Conservation (phyloP, 192 early-diverging fungal genomes). For the Umbelopsis sp. region DNA sequence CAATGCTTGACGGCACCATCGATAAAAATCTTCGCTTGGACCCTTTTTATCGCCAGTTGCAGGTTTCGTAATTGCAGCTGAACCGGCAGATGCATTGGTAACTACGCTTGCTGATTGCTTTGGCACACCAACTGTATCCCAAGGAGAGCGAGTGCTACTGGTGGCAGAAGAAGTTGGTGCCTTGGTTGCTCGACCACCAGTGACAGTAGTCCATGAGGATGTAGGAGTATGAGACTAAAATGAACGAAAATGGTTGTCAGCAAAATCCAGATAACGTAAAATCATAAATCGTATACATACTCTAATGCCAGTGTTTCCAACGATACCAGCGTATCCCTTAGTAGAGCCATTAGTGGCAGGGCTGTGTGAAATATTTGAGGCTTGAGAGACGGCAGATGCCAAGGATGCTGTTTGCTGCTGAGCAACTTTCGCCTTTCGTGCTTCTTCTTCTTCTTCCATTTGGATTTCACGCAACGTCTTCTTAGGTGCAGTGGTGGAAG, state of each 20-base stretch:
- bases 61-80: conserved; percentile 1
- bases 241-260: background rate
- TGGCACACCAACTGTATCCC: conserved; percentile 30
- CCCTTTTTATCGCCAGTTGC: conserved; percentile 17
- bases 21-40: conserved; percentile 69
- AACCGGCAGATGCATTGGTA: background rate
- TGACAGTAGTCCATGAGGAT: conserved; percentile 43
- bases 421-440: conserved; percentile 38
- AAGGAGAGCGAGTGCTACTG: background rate
- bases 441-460: conserved; percentile 56
- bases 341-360: conserved; percentile 16
- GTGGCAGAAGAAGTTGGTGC: background rate
- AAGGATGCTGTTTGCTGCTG: conserved; percentile 21
- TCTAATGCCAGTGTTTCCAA: conserved; percentile 6
- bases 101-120: background rate
- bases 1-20: conserved; percentile 71
- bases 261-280: background rate
- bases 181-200: conserved; percentile 21
- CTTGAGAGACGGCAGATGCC: conserved; percentile 23
- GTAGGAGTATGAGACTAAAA: conserved; percentile 10
- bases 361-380: conserved; percentile 24
- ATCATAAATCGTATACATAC: background rate
- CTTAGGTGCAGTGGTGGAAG: conserved; percentile 45
- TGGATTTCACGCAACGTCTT: conserved; percentile 62
- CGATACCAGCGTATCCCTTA: conserved; percentile 35